phyloP scores from a whole-genome alignment of 805 yeast genomes.

The Saccharomycopsis sp. region DNA sequence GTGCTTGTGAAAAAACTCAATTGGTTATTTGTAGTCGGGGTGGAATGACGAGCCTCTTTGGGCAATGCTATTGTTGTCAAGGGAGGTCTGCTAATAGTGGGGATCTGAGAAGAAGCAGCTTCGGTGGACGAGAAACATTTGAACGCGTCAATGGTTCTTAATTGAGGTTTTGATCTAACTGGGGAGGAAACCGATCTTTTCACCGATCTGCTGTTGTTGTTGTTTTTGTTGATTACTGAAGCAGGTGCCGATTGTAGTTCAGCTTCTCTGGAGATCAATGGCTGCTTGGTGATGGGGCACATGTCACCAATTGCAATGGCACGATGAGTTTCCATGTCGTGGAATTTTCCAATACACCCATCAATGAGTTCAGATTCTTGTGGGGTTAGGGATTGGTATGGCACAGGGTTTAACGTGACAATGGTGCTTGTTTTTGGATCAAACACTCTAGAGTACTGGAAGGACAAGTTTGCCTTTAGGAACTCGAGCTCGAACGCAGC shows the following conservation, averaged over 20 bases:
- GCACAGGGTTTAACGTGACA: constrained; percentile 52
- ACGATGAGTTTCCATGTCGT: constrained; percentile 38
- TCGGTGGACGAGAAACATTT: too few relatives aligned
- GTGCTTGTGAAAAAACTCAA: too few relatives aligned
- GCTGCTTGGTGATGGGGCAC: constrained; percentile 51
- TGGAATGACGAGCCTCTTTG: too few relatives aligned
- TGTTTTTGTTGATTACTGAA: not conserved
- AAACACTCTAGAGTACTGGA: constrained; percentile 78
- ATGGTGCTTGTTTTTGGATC: constrained; percentile 46
- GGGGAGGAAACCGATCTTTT: constrained; percentile 11
- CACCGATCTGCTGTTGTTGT: not conserved
- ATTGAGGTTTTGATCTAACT: not conserved
- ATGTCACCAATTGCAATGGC: constrained; percentile 56
- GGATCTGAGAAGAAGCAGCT: too few relatives aligned
- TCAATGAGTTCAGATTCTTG: constrained; percentile 27
- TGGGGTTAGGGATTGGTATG: constrained; percentile 25
- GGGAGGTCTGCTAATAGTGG: too few relatives aligned
- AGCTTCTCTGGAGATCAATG: constrained; percentile 40
- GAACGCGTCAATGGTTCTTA: constrained; percentile 11
- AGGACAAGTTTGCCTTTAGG: constrained; percentile 63
- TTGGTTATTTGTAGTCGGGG: too few relatives aligned
- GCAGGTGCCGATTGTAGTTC: too few relatives aligned
- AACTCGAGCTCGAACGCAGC: constrained; percentile 50
- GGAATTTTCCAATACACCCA: constrained; percentile 26
- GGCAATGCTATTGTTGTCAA: too few relatives aligned